Evolutionary conservation across 2,329 filamentous ascomycete species (phyloP).

Genomic region (Curvularia verruculosa): DNA sequence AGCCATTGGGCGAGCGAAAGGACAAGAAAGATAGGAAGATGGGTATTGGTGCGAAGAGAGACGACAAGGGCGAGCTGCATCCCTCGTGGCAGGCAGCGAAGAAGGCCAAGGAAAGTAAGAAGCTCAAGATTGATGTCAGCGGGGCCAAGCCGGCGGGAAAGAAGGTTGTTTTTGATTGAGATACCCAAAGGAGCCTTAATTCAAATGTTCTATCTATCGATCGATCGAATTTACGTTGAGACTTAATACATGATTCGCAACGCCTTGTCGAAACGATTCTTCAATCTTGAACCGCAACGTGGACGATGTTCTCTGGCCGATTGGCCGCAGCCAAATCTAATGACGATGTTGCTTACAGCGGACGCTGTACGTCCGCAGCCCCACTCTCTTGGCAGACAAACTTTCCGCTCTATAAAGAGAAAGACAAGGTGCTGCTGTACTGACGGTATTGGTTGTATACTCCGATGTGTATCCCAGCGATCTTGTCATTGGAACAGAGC

Average conservation of each 20-base stretch:
- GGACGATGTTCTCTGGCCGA: not conserved
- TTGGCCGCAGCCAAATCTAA: not conserved
- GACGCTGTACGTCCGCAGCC: not conserved
- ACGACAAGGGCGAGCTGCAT: conserved; percentile 63
- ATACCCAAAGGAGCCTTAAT: conserved; percentile 11
- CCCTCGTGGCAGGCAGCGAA: conserved; percentile 70
- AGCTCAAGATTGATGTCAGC: conserved; percentile 46
- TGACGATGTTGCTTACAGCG: not conserved
- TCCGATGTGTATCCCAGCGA: not conserved
- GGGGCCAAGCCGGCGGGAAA: conserved; percentile 60
- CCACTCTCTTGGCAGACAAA: not conserved
- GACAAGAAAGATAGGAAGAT: conserved; percentile 38
- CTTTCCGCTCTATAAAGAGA: not conserved
- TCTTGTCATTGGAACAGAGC: not conserved
- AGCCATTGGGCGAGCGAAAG: conserved; percentile 27
- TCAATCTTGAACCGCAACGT: not conserved
- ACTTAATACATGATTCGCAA: not conserved
- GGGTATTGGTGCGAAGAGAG: conserved; percentile 49
- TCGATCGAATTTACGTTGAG: not conserved
- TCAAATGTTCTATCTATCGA: not conserved
- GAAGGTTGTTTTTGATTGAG: conserved; percentile 67
- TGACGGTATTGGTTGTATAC: not conserved
- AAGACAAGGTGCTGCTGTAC: not conserved
- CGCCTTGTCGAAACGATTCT: not conserved
- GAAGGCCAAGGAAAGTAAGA: conserved; percentile 63